Base-by-base conservation (phyloP, 208 protist genomes). In the Balamuthia mandrillaris region DNA sequence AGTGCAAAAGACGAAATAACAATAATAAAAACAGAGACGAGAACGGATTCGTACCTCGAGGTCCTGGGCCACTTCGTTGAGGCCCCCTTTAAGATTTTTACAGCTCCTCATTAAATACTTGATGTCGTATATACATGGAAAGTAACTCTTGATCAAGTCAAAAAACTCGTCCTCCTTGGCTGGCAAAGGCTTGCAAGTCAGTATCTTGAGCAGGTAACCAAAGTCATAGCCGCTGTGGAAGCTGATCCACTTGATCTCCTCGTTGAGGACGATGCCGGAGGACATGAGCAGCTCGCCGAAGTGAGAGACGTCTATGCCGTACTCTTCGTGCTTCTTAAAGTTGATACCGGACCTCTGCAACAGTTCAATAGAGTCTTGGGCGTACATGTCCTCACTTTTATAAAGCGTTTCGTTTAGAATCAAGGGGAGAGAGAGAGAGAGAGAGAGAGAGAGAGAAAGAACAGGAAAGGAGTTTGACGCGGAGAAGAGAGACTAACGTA, bases 181-280 rank as follows among this genome's bases (percentile, higher is more conserved):
- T 37, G 98, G 98, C 56, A 99, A 91, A 39, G 96, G 93, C 86
- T 95, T 95, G 90, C 94, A 95, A 56, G 96, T 99, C 18, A 99
- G 90, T 14, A 98, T 92, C 87, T 99, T 98, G 24, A 96, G 93
- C 47, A 98, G 89, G 87, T 98, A 99, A 45, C 96, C 97, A 94
- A 99, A 99, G 91, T 99, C 98, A 91, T 98, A 99, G 84, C 96
- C 97, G 18, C 95, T 95, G 81, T 99, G 98, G 91, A 99, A 99
- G 24, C 96, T 96, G 24, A 99, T 93, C 98, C 98, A 99, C 81
- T 92, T 94, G 24, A 99, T 94, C 44, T 98, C 93, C 24, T 96
- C 92, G 88, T 94, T 97, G 42, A 99, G 90, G 45, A 99, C 94
- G 29, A 99, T 81, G 9, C 98, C 98, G 33, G 96, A 98, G 14